These are phyloP conservation scores for Sesbania bispinosa DNA, from an alignment of 306 rosid genomes.

Conservation along the genomic window DNA sequence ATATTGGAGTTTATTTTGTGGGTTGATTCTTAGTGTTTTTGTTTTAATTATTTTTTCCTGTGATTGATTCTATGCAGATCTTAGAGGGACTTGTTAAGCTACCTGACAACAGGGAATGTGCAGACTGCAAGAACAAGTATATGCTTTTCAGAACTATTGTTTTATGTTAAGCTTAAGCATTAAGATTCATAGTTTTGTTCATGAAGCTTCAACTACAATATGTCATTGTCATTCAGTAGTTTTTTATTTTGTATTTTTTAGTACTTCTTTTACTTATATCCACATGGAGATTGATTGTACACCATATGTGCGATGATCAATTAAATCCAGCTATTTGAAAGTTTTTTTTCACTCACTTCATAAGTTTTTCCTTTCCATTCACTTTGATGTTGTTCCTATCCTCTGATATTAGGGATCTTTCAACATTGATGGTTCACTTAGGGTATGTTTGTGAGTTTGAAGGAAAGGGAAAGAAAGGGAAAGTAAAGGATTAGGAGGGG, in stretches of 20 bases:
- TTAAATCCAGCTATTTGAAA: not conserved
- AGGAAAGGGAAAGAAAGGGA: too few species aligned
- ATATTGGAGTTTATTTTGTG: not conserved
- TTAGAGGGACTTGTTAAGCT: slow-evolving; percentile 76
- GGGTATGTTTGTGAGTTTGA: too few species aligned
- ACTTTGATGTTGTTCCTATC: slow-evolving; percentile 2
- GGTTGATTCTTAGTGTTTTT: not conserved
- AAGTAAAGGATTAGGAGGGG: too few species aligned
- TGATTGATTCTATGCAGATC: slow-evolving; percentile 56
- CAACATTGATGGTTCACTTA: not conserved
- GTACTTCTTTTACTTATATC: not conserved
- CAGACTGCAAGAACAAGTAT: slow-evolving; percentile 85
- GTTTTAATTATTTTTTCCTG: not conserved
- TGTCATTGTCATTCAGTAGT: not conserved
- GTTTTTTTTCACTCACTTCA: not conserved
- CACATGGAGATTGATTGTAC: not conserved
- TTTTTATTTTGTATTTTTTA: not conserved
- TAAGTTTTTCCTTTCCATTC: not conserved
- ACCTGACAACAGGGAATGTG: slow-evolving; percentile 84
- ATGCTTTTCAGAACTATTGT: slow-evolving; percentile 21
- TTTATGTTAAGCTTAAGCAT: not conserved
- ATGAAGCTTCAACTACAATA: slow-evolving; percentile 1
- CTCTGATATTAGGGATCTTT: not conserved
- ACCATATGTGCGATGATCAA: not conserved
- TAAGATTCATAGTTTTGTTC: not conserved